Percentiles rank a stretch among this genome's conserved stretches.
These are phyloP conservation scores for Aspergillus sp. DNA, from an alignment of 2,329 filamentous ascomycete species.

Conservation along the genomic window DNA sequence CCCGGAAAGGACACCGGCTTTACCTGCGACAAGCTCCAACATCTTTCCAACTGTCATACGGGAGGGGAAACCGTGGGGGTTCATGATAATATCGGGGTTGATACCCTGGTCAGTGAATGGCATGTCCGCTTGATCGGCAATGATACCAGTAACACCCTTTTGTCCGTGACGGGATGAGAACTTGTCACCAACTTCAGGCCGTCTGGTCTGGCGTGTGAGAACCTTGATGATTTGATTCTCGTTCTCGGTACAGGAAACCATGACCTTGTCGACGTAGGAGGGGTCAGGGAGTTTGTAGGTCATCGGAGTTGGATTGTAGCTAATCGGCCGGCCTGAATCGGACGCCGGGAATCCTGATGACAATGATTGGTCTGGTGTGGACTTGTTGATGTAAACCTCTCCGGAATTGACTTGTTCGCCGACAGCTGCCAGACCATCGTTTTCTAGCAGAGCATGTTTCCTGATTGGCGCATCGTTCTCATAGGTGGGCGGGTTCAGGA, in stretches of 20 bases:
- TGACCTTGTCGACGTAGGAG: slow-evolving; percentile 92
- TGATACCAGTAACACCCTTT: slow-evolving; percentile 96
- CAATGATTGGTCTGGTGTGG: slow-evolving; percentile 75
- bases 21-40: slow-evolving; percentile 90
- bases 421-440: slow-evolving; percentile 86
- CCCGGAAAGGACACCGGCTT: slow-evolving; percentile 84
- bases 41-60: slow-evolving; percentile 99
- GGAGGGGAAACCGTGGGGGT: slow-evolving; percentile 98
- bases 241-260: slow-evolving; percentile 85
- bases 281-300: slow-evolving; percentile 82
- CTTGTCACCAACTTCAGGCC: slow-evolving; percentile 95
- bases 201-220: slow-evolving; percentile 90
- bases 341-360: slow-evolving; percentile 63
- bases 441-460: slow-evolving; percentile 72
- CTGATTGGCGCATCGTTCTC: slow-evolving; percentile 62
- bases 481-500: slow-evolving; percentile 62
- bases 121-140: slow-evolving; percentile 95
- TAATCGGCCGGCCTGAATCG: slow-evolving; percentile 55
- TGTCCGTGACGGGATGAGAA: slow-evolving; percentile 98
- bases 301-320: slow-evolving; percentile 43
- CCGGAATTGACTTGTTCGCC: slow-evolving; percentile 75
- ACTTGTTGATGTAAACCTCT: slow-evolving; percentile 89
- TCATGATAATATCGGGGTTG: slow-evolving; percentile 99
- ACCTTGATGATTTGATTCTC: slow-evolving; percentile 89
- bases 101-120: slow-evolving; percentile 90